phyloP scores from a whole-genome alignment of 2,329 filamentous ascomycete species.

The Tetracladium maxilliforme region DNA sequence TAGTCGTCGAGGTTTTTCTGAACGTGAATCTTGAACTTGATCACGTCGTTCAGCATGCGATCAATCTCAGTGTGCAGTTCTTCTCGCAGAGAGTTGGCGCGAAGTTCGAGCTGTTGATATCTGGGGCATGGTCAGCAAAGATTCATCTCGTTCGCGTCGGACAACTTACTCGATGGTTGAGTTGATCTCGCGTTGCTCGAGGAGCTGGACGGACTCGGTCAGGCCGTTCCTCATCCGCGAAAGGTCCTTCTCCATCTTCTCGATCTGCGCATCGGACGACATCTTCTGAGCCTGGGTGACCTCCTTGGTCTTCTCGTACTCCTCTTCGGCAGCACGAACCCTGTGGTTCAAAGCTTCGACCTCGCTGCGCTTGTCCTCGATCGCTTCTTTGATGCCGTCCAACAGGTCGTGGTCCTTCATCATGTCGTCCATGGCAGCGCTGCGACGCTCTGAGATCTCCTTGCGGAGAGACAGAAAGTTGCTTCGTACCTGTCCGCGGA shows the following conservation, averaged over 20 bases:
- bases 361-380: slow-evolving; percentile 88
- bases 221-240: slow-evolving; percentile 77
- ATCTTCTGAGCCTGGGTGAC: slow-evolving; percentile 74
- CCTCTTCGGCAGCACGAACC: slow-evolving; percentile 76
- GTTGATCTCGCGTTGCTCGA: slow-evolving; percentile 93
- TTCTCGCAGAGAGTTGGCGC: slow-evolving; percentile 73
- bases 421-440: slow-evolving; percentile 71
- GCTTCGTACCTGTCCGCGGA: slow-evolving; percentile 69
- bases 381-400: slow-evolving; percentile 89
- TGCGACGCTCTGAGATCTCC: slow-evolving; percentile 81
- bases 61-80: slow-evolving; percentile 97
- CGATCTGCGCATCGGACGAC: slow-evolving; percentile 82
- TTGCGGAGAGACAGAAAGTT: slow-evolving; percentile 68
- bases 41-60: slow-evolving; percentile 89
- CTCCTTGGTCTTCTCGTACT: slow-evolving; percentile 90
- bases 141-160: background rate
- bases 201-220: slow-evolving; percentile 73
- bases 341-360: slow-evolving; percentile 84
- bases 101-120: slow-evolving; percentile 83
- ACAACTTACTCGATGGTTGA: slow-evolving; percentile 76
- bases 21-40: slow-evolving; percentile 96
- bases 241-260: slow-evolving; percentile 98
- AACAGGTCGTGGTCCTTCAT: slow-evolving; percentile 90
- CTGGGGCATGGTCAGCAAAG: slow-evolving; percentile 24
- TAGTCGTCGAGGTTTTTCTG: slow-evolving; percentile 89